Base-by-base conservation (phyloP, 257 asterid species). In the Coffea canephora region DNA sequence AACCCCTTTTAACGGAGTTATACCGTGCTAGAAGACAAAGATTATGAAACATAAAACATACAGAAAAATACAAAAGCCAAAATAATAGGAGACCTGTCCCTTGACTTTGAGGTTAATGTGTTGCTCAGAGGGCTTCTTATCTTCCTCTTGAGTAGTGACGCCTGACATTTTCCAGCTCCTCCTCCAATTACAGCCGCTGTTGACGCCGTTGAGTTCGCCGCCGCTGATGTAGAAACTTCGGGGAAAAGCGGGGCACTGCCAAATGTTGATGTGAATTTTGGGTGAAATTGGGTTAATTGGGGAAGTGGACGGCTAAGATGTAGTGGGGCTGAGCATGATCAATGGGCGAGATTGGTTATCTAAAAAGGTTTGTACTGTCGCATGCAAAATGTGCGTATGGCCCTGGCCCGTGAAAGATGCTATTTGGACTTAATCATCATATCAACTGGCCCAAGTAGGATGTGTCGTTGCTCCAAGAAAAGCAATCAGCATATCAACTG, bases 51-150 rank as follows among this genome's bases (percentile, higher is more conserved):
- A 55, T 9, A 39, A 31, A 23, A n/a, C 4, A 57, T 3, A 23
- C 27, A 8, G 16, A 66, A 21, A 48, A 14, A 7, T 31, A 6
- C 62, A 41, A n/a, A n/a, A 46, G 50, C n/a, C 15, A 61, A 19
- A 18, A 52, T 19, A 3, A 52, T 13, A 3, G 14, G 11, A 70
- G 45, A 87, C 90, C 90, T 87, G 90, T 81, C 87, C 82, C n/a
- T 87, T 87, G 75, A 87, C 90, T 85, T 87, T 87, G 72, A 87
- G 87, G 75, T 85, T 85, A 69, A 87, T 83, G 59, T 77, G 83
- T 55, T 83, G 72, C 2, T 65, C 88, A 46, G 79, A 73, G 49
- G 88, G 89, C 78, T 85, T 83, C 75, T 82, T 81, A 49, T 87
- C 87, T 3, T 87, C 87, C 64, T 87, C 90, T 62, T 46, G 74